These are phyloP conservation scores for Plectosphaerella plurivora DNA, from an alignment of 2,329 filamentous ascomycete species.

Conservation along the genomic window DNA sequence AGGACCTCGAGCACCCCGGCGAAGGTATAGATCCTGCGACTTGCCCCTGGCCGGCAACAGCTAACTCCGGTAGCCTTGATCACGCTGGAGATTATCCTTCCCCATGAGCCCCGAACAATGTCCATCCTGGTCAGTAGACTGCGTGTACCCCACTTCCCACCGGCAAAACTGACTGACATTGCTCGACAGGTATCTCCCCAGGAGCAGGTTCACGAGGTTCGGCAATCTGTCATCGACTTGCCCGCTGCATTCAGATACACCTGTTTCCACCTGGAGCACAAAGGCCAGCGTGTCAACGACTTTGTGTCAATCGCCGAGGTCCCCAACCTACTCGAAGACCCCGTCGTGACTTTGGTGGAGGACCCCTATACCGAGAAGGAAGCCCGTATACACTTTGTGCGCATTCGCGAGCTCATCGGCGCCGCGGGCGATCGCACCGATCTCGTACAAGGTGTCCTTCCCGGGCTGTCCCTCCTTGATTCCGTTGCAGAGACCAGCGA, in stretches of 20 bases:
- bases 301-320: slow-evolving; percentile 91
- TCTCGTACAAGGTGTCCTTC: slow-evolving; percentile 76
- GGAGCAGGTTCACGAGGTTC: slow-evolving; percentile 96
- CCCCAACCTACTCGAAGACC: slow-evolving; percentile 68
- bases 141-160: neutral
- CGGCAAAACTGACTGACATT: slow-evolving; percentile 5
- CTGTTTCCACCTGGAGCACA: slow-evolving; percentile 95
- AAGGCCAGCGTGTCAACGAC: slow-evolving; percentile 87
- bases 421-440: slow-evolving; percentile 87
- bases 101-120: slow-evolving; percentile 73
- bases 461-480: slow-evolving; percentile 85
- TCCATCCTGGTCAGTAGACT: slow-evolving; percentile 71
- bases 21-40: slow-evolving; percentile 21
- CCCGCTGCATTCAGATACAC: slow-evolving; percentile 94
- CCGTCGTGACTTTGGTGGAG: slow-evolving; percentile 78
- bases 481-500: slow-evolving; percentile 52
- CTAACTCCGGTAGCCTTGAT: slow-evolving; percentile 41
- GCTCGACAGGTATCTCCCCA: slow-evolving; percentile 70
- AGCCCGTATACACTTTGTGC: slow-evolving; percentile 87
- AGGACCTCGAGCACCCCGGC: slow-evolving; percentile 20
- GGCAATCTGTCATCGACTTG: slow-evolving; percentile 91
- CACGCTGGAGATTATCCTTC: slow-evolving; percentile 71
- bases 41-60: neutral
- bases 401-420: slow-evolving; percentile 88
- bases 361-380: slow-evolving; percentile 99